phyloP scores from a whole-genome alignment of 2,329 filamentous ascomycete genomes.

The Sphaerulina populicola region DNA sequence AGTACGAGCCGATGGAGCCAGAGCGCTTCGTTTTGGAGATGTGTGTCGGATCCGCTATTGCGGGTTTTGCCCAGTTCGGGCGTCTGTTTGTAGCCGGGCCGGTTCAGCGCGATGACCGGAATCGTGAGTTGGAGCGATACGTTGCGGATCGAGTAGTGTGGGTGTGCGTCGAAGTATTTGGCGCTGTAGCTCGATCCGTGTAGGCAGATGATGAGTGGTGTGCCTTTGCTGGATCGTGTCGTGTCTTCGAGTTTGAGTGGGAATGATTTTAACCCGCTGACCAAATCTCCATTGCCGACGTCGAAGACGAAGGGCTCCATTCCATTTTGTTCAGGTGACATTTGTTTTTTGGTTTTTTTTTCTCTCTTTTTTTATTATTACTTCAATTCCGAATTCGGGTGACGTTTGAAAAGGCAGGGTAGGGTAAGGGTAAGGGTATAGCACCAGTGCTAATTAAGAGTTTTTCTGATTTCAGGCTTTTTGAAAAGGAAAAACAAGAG shows the following conservation, averaged over 20 bases:
- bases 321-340: not conserved
- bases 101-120: slow-evolving; percentile 11
- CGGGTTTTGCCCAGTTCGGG: slow-evolving; percentile 9
- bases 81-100: slow-evolving; percentile 12
- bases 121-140: slow-evolving; percentile 5
- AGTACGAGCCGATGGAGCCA: slow-evolving; percentile 13
- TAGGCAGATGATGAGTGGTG: slow-evolving; percentile 11
- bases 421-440: no score
- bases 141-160: slow-evolving; percentile 9
- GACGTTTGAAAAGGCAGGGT: no score
- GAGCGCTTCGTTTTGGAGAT: slow-evolving; percentile 10
- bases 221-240: slow-evolving; percentile 3
- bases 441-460: no score
- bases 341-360: no score
- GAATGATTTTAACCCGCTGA: slow-evolving; percentile 12
- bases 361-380: no score
- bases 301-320: slow-evolving; percentile 15
- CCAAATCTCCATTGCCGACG: slow-evolving; percentile 8
- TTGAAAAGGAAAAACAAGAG: no score
- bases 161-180: slow-evolving; percentile 11
- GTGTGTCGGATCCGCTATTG: slow-evolving; percentile 10
- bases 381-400: no score
- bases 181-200: slow-evolving; percentile 8
- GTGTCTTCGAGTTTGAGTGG: slow-evolving; percentile 8
- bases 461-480: no score